A percentile compares a stretch with the other conserved stretches of the same genome.
Evolutionary conservation across 2,329 filamentous ascomycete species (phyloP).

Genomic region (Simplicillium aogashimaense): DNA sequence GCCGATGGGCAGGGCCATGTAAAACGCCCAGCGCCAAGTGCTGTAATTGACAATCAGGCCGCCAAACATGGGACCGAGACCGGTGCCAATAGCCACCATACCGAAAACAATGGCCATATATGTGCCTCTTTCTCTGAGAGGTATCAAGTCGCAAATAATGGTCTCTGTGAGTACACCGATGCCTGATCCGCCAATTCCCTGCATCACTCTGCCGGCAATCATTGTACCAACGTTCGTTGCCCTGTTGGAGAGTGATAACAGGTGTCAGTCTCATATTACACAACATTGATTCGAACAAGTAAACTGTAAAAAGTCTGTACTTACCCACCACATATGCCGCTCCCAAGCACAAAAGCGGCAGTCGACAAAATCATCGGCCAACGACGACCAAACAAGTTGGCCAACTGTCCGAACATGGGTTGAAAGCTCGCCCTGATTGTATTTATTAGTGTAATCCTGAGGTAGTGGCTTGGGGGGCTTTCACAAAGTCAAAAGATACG

Average conservation of each 20-base stretch:
- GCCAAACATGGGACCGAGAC: slow-evolving; percentile 21
- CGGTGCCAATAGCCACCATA: slow-evolving; percentile 21
- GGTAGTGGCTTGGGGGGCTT: not conserved
- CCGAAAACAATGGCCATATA: slow-evolving; percentile 22
- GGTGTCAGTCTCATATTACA: too few relatives aligned
- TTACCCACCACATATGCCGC: slow-evolving; percentile 10
- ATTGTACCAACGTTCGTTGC: slow-evolving; percentile 22
- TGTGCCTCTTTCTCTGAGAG: slow-evolving; percentile 31
- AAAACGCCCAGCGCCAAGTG: slow-evolving; percentile 35
- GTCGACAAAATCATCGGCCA: slow-evolving; percentile 13
- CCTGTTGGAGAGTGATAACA: slow-evolving; percentile 2
- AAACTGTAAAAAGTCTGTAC: too few relatives aligned
- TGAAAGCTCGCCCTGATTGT: slow-evolving; percentile 11
- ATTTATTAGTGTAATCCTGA: not conserved
- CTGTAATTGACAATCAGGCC: slow-evolving; percentile 14
- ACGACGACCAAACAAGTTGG: slow-evolving; percentile 15
- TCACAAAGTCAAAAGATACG: slow-evolving; percentile 14
- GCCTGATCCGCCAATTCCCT: slow-evolving; percentile 24
- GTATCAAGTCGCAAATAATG: slow-evolving; percentile 33
- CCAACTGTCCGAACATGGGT: slow-evolving; percentile 14
- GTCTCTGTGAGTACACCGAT: slow-evolving; percentile 12
- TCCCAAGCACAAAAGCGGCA: slow-evolving; percentile 14
- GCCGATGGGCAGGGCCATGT: slow-evolving; percentile 25
- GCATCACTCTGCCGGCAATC: slow-evolving; percentile 31
- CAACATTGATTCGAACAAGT: too few relatives aligned